phyloP scores from a whole-genome alignment of 2,329 filamentous ascomycete species.

The Cladobotryum mycophilum region DNA sequence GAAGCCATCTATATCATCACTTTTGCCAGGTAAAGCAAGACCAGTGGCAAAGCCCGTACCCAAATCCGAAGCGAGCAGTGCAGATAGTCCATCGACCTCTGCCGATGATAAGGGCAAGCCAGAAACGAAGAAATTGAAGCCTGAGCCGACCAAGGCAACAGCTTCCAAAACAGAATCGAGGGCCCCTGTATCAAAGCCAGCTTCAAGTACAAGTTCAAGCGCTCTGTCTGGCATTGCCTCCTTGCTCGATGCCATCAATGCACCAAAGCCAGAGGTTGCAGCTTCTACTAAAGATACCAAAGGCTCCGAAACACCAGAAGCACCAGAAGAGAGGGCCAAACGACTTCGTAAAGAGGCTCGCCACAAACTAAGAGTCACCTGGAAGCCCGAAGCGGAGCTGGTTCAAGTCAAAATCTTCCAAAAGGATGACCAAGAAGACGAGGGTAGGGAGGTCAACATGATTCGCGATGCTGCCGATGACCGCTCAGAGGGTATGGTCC shows the following conservation, averaged over 20 bases:
- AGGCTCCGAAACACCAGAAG: slow-evolving; percentile 52
- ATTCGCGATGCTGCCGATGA: slow-evolving; percentile 67
- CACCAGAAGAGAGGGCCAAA: slow-evolving; percentile 59
- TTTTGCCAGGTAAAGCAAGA: slow-evolving; percentile 44
- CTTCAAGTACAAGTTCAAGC: slow-evolving; percentile 26
- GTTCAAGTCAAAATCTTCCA: slow-evolving; percentile 63
- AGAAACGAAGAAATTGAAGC: slow-evolving; percentile 16
- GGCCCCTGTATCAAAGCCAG: slow-evolving; percentile 21
- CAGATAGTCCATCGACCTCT: slow-evolving; percentile 21
- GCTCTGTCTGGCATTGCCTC: slow-evolving; percentile 46
- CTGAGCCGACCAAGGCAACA: slow-evolving; percentile 15
- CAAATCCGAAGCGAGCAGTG: slow-evolving; percentile 29
- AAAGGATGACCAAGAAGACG: slow-evolving; percentile 65
- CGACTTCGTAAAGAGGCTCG: slow-evolving; percentile 67
- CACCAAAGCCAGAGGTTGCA: slow-evolving; percentile 32
- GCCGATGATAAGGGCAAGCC: slow-evolving; percentile 27
- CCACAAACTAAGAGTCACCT: slow-evolving; percentile 62
- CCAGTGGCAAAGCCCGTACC: slow-evolving; percentile 34
- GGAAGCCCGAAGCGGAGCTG: slow-evolving; percentile 61
- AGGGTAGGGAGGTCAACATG: slow-evolving; percentile 61
- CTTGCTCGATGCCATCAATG: slow-evolving; percentile 45
- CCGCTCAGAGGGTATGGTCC: slow-evolving; percentile 64
- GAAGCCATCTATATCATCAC: slow-evolving; percentile 27
- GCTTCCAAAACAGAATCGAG: slow-evolving; percentile 25
- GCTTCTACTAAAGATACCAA: slow-evolving; percentile 47